These are phyloP conservation scores for Lindgomyces ingoldianus DNA, from an alignment of 495 filamentous ascomycete genomes.

Conservation along the genomic window DNA sequence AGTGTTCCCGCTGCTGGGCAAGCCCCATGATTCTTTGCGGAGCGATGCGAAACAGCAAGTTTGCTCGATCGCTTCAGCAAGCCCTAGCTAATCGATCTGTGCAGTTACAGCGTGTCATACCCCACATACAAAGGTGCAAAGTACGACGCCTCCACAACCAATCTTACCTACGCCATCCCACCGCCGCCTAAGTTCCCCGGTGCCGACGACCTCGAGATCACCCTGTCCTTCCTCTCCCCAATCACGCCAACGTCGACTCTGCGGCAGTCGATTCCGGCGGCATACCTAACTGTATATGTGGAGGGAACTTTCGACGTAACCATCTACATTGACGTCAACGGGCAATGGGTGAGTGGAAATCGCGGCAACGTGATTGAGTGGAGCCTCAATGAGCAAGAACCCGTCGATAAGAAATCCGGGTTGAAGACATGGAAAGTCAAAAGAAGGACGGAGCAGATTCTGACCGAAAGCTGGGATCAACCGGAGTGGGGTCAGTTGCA, in stretches of 20 bases:
- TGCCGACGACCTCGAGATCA: conserved; percentile 58
- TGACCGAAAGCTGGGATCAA: conserved; percentile 74
- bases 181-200: conserved; percentile 45
- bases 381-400: conserved; percentile 56
- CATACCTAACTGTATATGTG: conserved; percentile 77
- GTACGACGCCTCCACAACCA: conserved; percentile 92
- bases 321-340: conserved; percentile 86
- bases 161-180: conserved; percentile 77
- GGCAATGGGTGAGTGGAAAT: conserved; percentile 84
- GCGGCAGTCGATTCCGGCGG: conserved; percentile 86
- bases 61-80: neutral
- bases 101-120: conserved; percentile 64
- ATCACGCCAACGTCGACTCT: conserved; percentile 91
- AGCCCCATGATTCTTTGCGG: conserved; percentile 76
- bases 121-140: conserved; percentile 75
- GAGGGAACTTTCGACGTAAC: conserved; percentile 71
- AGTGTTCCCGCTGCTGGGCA: conserved; percentile 85
- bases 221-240: conserved; percentile 85
- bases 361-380: conserved; percentile 67
- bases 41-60: conserved; percentile 50
- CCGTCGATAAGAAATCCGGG: conserved; percentile 40
- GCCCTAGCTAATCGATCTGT: neutral
- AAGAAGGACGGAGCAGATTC: conserved; percentile 62
- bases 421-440: conserved; percentile 67
- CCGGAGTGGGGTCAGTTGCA: conserved; percentile 89